These are phyloP conservation scores for Circinella umbellata DNA, from an alignment of 371 early-diverging fungal species.

Conservation along the genomic window DNA sequence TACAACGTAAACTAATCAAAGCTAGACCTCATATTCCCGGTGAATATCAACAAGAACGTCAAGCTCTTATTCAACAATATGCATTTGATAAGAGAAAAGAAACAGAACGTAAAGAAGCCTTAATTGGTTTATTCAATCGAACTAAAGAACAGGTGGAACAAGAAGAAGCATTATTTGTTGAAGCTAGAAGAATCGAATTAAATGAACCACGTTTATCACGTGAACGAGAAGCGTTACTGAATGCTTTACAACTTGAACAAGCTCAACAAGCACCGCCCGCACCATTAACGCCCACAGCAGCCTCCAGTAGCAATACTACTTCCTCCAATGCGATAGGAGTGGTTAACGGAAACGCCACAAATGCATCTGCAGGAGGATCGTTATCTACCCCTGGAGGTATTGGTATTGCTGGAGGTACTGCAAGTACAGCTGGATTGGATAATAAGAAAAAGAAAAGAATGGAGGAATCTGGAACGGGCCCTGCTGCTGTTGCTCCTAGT, in stretches of 20 bases:
- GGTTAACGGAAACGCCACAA: background rate
- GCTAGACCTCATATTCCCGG: slow-evolving; percentile 42
- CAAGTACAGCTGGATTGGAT: slow-evolving; percentile 17
- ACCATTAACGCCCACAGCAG: slow-evolving; percentile 43
- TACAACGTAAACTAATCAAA: slow-evolving; percentile 61
- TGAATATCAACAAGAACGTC: slow-evolving; percentile 37
- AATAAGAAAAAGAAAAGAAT: slow-evolving; percentile 15
- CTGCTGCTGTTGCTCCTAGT: background rate
- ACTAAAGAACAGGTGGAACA: slow-evolving; percentile 84
- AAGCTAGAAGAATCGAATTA: slow-evolving; percentile 79
- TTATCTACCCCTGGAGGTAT: slow-evolving; percentile 43
- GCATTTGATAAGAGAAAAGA: slow-evolving; percentile 70
- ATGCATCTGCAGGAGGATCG: slow-evolving; percentile 9
- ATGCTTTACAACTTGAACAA: slow-evolving; percentile 62
- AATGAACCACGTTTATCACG: slow-evolving; percentile 72
- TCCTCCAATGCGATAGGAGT: background rate
- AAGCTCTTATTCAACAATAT: slow-evolving; percentile 44
- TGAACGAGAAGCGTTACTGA: slow-evolving; percentile 78
- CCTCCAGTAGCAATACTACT: background rate
- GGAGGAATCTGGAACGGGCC: slow-evolving; percentile 5
- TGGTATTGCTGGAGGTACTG: slow-evolving; percentile 47
- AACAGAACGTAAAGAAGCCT: slow-evolving; percentile 78
- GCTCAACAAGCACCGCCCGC: slow-evolving; percentile 48
- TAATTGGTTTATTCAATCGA: slow-evolving; percentile 71
- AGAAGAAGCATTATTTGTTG: slow-evolving; percentile 77